Evolutionary conservation across 257 asterid genomes (phyloP).

Genomic region (Marsdenia floribunda): DNA sequence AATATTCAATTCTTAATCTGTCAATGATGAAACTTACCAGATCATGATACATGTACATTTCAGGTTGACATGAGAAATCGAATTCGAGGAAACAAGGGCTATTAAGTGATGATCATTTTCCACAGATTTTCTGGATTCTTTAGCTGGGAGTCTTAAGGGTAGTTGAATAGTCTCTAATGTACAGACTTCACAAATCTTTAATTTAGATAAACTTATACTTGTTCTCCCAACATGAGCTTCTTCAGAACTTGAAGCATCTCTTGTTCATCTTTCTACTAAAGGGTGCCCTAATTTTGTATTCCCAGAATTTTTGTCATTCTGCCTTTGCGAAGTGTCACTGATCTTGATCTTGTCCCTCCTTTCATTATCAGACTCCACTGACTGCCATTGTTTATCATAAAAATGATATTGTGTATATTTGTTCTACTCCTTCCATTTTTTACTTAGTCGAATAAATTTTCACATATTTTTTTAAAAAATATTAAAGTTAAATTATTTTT

Average conservation of each 20-base stretch:
- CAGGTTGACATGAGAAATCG: conserved; percentile 98
- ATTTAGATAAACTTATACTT: not conserved
- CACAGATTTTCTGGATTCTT: not conserved
- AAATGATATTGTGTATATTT: no score
- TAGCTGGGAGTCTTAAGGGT: not conserved
- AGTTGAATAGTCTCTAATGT: conserved; percentile 12
- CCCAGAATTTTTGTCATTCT: not conserved
- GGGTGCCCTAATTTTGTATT: not conserved
- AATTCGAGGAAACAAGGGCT: conserved; percentile 93
- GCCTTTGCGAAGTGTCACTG: not conserved
- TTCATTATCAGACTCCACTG: not conserved
- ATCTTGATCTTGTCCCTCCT: not conserved
- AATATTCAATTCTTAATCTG: not conserved
- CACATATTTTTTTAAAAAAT: no score
- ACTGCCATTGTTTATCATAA: not conserved
- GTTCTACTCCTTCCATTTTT: no score
- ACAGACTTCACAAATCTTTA: not conserved
- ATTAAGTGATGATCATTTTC: conserved; percentile 28
- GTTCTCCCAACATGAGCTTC: not conserved
- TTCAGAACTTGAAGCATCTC: not conserved
- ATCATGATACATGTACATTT: not conserved
- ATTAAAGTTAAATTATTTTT: no score
- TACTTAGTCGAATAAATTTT: no score
- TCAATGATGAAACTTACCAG: conserved; percentile 8
- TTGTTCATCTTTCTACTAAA: not conserved